Base-by-base conservation (phyloP, 129 eudicot genomes). In the Erigeron canadensis region DNA sequence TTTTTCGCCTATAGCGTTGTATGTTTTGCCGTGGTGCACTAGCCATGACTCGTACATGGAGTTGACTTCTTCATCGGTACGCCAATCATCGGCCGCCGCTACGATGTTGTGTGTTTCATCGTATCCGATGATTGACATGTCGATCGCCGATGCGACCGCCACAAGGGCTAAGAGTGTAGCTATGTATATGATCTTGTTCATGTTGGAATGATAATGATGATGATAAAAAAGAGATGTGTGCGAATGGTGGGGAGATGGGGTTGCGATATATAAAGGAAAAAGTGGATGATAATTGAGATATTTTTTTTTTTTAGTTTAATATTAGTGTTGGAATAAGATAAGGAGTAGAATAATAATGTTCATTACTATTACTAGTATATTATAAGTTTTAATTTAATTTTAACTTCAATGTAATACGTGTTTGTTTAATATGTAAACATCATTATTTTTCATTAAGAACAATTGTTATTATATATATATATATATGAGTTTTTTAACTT, bases 1-100 rank as follows among this genome's bases (percentile, higher is more conserved):
- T 73, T 88, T 86, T 62, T 88, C 97, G 8, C 93, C 96, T 2
- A 91, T 22, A 19, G 83, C 97, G 74, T 91, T 91, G 79, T 88
- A 88, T 6, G 75, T 69, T 80, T 91, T 88, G 16, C 74, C 83
- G 71, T 91, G 90, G 37, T 81, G 63, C 5, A 77, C 84, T 1
- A 91, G 86, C 97, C 97, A 91, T 4, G 88, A 84, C 70, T 91
- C 97, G 85, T 86, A 91, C 50, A 91, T 58, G 37, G 74, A 61
- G 72, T n/a, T 61, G 67, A 84, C 64, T 67, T 91, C 97, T 13
- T 73, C 75, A 38, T 82, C 81, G 45, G 93, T 68, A 0, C 97
- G 77, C 77, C 72, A 45, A 19, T 55, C 61, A 86, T n/a, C 19
- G 8, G 37, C 1, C 9, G 75, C 22, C 8, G 72, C 10, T 59